Evolutionary conservation across 2,329 filamentous ascomycete species (phyloP).

Genomic region (Neophaeococcomyces aloes): DNA sequence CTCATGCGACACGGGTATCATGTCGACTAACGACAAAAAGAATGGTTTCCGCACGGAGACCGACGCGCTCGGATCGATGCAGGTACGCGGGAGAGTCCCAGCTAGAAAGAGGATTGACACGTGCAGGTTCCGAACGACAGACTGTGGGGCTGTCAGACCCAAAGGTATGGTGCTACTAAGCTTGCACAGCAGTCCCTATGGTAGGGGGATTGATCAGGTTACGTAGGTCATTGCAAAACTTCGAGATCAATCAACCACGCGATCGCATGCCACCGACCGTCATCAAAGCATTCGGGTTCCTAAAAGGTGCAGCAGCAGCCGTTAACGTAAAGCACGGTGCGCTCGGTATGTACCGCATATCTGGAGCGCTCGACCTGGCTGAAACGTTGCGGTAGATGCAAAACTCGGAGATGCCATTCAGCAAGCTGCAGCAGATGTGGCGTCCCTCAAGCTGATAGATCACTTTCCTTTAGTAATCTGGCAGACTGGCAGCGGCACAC

Average conservation of each 20-base stretch:
- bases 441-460: conserved; percentile 83
- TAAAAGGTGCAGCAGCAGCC: conserved; percentile 12
- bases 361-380: background rate
- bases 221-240: conserved; percentile 11
- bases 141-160: conserved; percentile 7
- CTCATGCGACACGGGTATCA: background rate
- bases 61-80: conserved; percentile 6
- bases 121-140: conserved; percentile 1
- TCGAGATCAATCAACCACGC: conserved; percentile 11
- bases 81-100: background rate
- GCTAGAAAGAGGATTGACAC: background rate
- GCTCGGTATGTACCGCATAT: conserved; percentile 3
- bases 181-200: background rate
- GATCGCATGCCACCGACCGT: conserved; percentile 12
- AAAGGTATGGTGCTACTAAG: background rate
- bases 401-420: conserved; percentile 50
- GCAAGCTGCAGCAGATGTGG: conserved; percentile 87
- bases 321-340: conserved; percentile 10
- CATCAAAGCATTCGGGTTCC: conserved; percentile 11
- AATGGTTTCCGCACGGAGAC: conserved; percentile 8
- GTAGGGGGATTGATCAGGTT: background rate
- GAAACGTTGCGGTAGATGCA: conserved; percentile 2
- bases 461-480: conserved; percentile 98
- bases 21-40: background rate
- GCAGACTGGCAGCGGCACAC: conserved; percentile 97